phyloP scores from a whole-genome alignment of 805 yeast genomes.

The Phaffomyces antillensis region DNA sequence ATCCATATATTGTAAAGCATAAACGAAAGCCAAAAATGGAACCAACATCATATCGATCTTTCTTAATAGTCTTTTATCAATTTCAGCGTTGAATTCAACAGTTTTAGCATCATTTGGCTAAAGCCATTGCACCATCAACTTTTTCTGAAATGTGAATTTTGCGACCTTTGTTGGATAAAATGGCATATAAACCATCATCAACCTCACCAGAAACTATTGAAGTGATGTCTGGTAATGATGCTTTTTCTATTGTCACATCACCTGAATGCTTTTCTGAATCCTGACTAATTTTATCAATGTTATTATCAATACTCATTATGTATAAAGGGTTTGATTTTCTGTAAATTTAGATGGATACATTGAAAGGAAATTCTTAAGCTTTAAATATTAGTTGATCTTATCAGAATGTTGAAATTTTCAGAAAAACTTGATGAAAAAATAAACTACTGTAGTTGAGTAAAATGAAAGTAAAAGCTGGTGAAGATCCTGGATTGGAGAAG shows the following conservation, averaged over 20 bases:
- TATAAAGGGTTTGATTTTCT: no score
- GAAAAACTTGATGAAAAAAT: no score
- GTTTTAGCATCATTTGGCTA: slow-evolving; percentile 5
- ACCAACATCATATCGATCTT: slow-evolving; percentile 32
- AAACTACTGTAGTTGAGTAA: no score
- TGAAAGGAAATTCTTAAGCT: no score
- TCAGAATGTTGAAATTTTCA: no score
- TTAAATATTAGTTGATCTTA: no score
- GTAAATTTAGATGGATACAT: no score
- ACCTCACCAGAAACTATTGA: not conserved
- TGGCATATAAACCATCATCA: not conserved
- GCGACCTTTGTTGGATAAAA: not conserved
- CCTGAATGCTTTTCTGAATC: not conserved
- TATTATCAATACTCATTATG: no score
- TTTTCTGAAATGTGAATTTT: not conserved
- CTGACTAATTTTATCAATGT: no score
- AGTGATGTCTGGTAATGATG: not conserved
- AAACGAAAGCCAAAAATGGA: slow-evolving; percentile 25
- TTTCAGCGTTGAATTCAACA: slow-evolving; percentile 2
- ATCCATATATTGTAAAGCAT: slow-evolving; percentile 35
- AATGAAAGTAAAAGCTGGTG: no score
- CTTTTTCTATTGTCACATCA: not conserved
- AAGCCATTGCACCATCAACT: slow-evolving; percentile 2
- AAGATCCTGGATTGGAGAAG: no score
- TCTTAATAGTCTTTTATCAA: slow-evolving; percentile 12